These are phyloP conservation scores for Suillus cothurnatus DNA, from an alignment of 768 basidiomycete genomes.

Conservation along the genomic window DNA sequence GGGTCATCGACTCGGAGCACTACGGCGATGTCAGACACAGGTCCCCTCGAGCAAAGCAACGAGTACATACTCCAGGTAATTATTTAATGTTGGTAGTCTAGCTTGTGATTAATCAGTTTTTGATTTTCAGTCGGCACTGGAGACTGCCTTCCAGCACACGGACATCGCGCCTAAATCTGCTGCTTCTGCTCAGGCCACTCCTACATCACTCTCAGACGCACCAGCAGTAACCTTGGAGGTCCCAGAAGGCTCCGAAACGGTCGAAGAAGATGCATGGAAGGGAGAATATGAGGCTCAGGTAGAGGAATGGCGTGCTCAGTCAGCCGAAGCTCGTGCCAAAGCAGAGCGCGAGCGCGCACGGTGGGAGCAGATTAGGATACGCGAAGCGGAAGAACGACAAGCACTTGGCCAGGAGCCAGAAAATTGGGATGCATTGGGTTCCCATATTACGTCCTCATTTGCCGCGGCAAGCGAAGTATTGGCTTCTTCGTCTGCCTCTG, in stretches of 20 bases:
- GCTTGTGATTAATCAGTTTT: not conserved
- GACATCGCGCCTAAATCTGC: slow-evolving; percentile 21
- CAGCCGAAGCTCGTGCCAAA: slow-evolving; percentile 71
- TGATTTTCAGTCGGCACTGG: slow-evolving; percentile 24
- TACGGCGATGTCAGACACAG: slow-evolving; percentile 29
- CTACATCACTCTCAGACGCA: not conserved
- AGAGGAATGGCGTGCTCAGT: slow-evolving; percentile 69
- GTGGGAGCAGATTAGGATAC: slow-evolving; percentile 65
- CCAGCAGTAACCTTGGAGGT: slow-evolving; percentile 3
- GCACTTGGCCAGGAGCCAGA: slow-evolving; percentile 25
- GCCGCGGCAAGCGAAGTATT: slow-evolving; percentile 13
- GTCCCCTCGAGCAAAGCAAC: slow-evolving; percentile 22
- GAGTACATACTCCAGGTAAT: slow-evolving; percentile 28
- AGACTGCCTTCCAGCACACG: slow-evolving; percentile 28
- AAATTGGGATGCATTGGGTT: slow-evolving; percentile 26
- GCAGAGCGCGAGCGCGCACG: slow-evolving; percentile 71
- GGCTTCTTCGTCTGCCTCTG: slow-evolving; percentile 24
- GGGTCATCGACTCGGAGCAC: slow-evolving; percentile 3
- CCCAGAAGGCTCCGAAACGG: not conserved
- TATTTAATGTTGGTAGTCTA: not conserved
- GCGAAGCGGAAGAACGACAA: slow-evolving; percentile 48
- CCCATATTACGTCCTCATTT: slow-evolving; percentile 16
- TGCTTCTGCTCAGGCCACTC: slow-evolving; percentile 7
- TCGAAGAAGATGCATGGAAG: slow-evolving; percentile 58
- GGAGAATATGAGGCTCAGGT: slow-evolving; percentile 69